Percentiles rank a stretch among this genome's conserved stretches.
phyloP scores from a whole-genome alignment of 179 eudicot genomes.

The Corrigiola litoralis region DNA sequence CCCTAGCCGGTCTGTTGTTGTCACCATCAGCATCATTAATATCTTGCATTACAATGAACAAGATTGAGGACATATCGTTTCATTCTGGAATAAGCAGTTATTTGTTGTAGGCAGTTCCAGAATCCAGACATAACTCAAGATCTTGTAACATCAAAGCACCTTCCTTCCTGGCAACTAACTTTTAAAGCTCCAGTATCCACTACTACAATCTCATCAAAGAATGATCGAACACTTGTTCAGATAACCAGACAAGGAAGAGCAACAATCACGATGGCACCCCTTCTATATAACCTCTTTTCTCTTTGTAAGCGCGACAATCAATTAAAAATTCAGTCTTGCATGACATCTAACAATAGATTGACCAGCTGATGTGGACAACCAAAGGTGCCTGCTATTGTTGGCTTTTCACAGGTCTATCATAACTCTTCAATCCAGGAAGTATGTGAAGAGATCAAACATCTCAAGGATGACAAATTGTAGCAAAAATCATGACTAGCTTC shows the following conservation, averaged over 20 bases:
- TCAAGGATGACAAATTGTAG: no score
- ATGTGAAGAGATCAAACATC: not conserved
- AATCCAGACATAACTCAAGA: not conserved
- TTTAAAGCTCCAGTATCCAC: not conserved
- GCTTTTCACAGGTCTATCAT: no score
- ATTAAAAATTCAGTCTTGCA: not conserved
- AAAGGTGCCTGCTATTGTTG: no score
- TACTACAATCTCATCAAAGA: not conserved
- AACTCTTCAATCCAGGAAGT: conserved; percentile 2
- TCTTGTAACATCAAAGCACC: not conserved
- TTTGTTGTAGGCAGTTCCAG: not conserved
- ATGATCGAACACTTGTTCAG: not conserved
- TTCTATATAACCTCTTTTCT: not conserved
- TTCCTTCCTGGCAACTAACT: not conserved
- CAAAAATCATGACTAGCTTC: no score
- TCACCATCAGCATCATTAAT: not conserved
- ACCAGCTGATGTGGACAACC: no score
- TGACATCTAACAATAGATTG: not conserved
- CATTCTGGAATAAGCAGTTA: not conserved
- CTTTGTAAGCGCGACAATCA: not conserved
- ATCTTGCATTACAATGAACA: not conserved
- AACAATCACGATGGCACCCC: conserved; percentile 1
- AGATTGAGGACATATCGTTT: not conserved
- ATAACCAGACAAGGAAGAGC: not conserved
- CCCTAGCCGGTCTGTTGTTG: not conserved